A percentile compares a stretch with the other conserved stretches of the same genome.
Evolutionary conservation across 495 filamentous ascomycete genomes (phyloP).

Genomic region (Xylaria longipes): DNA sequence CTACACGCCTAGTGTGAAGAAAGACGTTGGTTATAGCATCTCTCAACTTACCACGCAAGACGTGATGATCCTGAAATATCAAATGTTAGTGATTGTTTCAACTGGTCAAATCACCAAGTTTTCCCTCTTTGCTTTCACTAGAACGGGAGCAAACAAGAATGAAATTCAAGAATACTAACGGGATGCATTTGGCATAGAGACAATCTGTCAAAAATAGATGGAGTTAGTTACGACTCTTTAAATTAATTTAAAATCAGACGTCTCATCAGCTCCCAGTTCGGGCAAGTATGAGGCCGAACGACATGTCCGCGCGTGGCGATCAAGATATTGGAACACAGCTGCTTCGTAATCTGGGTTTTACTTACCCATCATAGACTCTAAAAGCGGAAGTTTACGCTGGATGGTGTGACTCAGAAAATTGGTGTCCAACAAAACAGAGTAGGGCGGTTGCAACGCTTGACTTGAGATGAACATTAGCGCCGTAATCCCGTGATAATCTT

Average conservation of each 20-base stretch:
- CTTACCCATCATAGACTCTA: constrained; percentile 68
- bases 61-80: constrained; percentile 61
- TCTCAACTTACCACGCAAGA: constrained; percentile 62
- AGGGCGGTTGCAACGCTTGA: constrained; percentile 87
- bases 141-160: background rate
- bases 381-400: constrained; percentile 84
- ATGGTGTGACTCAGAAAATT: constrained; percentile 95
- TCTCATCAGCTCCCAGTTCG: background rate
- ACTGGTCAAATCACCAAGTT: background rate
- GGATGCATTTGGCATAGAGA: constrained; percentile 69
- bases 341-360: background rate
- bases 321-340: background rate
- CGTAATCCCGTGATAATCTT: background rate
- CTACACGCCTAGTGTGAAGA: background rate
- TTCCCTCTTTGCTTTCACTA: background rate
- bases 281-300: background rate
- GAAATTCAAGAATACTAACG: constrained; percentile 32
- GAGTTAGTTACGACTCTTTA: constrained; percentile 13
- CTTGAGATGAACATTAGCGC: constrained; percentile 13
- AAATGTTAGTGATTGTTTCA: constrained; percentile 3
- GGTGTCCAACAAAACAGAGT: constrained; percentile 84
- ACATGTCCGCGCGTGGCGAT: background rate
- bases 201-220: constrained; percentile 59
- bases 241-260: background rate
- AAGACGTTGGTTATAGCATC: constrained; percentile 11